Base-by-base conservation (phyloP, 139 green algal species). In the Trebouxia sp. region DNA sequence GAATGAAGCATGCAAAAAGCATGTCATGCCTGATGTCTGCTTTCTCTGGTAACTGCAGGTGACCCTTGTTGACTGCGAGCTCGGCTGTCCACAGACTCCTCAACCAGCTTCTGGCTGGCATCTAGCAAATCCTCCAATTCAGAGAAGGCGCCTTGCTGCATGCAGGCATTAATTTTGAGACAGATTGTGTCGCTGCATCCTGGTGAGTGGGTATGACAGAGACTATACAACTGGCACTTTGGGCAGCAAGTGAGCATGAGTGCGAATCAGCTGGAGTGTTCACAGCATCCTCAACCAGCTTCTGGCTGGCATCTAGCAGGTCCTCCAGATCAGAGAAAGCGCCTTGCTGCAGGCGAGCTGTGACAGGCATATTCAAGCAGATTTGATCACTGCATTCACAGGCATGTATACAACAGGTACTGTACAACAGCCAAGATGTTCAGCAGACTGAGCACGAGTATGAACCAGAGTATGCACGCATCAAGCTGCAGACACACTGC, bases 61-160 rank as follows among this genome's bases (percentile, higher is more conserved):
- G 62, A 72, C 14, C 11, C 62, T 35, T 72, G 62, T 41, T 72
- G 62, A 22, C 62, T 72, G 62, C 62, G 62, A n/a, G 62, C 11
- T 11, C 62, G 62, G 62, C 62, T 72, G 62, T 43, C 62, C 14
- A 72, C 62, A 45, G 62, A 72, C 10, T 72, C 62, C 62, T 72
- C 62, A 26, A 72, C 62, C 37, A 72, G 62, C 62, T 72, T 72
- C 3, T 72, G 62, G 37, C 62, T 72, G 37, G 62, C 62, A 45
- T 72, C 62, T 35, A 72, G 62, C 62, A 72, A 24, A 35, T 72
- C 62, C 35, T 72, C 62, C 62, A 72, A 30, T 7, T 72, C 62
- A 28, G 62, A 72, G 12, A 72, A 72, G 1, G 62, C 62, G 20
- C 62, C 32, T 35, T 72, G 62, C 32, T 65, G 55, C 55, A 65